Evolutionary conservation across 164 flowering plant species (phyloP).

Genomic region (Vitis riparia): DNA sequence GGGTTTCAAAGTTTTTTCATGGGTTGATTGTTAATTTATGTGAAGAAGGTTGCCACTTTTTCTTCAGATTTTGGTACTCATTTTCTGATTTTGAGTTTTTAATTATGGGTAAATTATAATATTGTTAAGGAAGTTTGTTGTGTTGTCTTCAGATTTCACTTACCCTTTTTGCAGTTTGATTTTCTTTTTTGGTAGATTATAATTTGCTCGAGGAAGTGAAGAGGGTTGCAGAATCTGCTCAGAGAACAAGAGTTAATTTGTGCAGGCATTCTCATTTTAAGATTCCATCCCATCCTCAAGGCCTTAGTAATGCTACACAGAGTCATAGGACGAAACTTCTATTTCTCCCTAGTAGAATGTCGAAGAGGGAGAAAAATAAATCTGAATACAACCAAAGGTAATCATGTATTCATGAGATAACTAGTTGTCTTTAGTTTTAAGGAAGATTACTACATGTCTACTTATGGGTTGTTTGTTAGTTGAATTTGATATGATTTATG

Average conservation of each 20-base stretch:
- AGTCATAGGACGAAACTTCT: constrained; percentile 43
- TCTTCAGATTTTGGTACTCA: neutral
- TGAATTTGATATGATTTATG: no score
- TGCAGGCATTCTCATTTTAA: constrained; percentile 31
- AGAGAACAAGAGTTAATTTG: constrained; percentile 45
- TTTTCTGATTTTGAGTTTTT: neutral
- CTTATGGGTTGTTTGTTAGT: no score
- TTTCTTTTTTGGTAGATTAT: constrained; percentile 42
- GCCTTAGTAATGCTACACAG: constrained; percentile 49
- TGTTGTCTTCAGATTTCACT: neutral
- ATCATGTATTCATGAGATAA: no score
- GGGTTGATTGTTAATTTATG: neutral
- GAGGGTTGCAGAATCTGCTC: constrained; percentile 73
- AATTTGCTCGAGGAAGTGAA: constrained; percentile 76
- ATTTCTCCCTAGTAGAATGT: constrained; percentile 68
- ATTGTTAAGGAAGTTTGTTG: neutral
- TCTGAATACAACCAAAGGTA: constrained; percentile 42
- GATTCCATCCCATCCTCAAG: constrained; percentile 44
- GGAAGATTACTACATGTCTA: no score
- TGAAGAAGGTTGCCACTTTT: neutral
- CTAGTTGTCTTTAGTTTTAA: no score
- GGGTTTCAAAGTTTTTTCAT: neutral
- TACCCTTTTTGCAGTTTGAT: no score
- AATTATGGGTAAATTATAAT: neutral
- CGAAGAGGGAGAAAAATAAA: constrained; percentile 62